A percentile compares a stretch with the other conserved stretches of the same genome.
phyloP scores from a whole-genome alignment of 345 rosid species.

The Psidium guajava region DNA sequence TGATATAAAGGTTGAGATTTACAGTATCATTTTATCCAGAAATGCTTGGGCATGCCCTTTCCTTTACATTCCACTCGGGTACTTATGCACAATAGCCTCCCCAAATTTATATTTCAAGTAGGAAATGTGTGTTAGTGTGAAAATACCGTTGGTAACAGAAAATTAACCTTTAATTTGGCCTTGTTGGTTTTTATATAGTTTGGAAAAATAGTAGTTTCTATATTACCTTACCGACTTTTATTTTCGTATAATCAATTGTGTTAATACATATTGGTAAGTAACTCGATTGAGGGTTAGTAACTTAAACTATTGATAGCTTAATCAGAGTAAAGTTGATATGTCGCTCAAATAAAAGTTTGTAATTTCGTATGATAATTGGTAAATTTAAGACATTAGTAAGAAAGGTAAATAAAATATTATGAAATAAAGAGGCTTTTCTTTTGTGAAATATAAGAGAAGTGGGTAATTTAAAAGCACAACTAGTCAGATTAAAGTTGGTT shows the following conservation, averaged over 20 bases:
- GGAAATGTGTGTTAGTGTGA: background rate
- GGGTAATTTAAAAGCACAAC: too few species aligned
- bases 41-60: background rate
- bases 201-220: background rate
- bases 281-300: background rate
- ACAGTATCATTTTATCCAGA: background rate
- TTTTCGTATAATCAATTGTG: background rate
- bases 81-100: background rate
- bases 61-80: background rate
- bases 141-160: background rate
- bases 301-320: background rate
- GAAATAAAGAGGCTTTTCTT: too few species aligned
- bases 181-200: too few species aligned
- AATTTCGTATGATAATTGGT: too few species aligned
- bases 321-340: background rate
- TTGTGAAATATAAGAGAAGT: too few species aligned
- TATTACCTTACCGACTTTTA: background rate
- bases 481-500: too few species aligned
- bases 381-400: too few species aligned
- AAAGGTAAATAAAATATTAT: too few species aligned
- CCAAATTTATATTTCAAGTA: background rate
- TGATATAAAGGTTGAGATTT: background rate
- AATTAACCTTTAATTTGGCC: background rate
- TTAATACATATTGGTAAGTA: too few species aligned
- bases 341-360: background rate